These are phyloP conservation scores for Artemisia annua DNA, from an alignment of 129 eudicot genomes.

Conservation along the genomic window DNA sequence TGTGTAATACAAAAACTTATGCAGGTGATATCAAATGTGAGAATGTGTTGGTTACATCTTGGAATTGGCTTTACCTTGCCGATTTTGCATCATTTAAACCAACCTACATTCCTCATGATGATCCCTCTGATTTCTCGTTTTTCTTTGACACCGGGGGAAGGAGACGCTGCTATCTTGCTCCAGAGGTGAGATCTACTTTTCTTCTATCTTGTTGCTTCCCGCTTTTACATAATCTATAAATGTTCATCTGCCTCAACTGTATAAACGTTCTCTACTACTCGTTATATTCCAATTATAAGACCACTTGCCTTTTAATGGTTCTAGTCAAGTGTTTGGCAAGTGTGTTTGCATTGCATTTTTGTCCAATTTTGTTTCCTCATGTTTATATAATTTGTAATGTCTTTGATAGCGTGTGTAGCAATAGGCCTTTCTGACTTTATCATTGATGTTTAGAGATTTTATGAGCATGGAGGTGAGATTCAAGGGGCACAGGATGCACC, in stretches of 20 bases:
- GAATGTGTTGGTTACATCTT: conserved; percentile 96
- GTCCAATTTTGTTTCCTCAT: no score
- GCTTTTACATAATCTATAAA: conserved; percentile 2
- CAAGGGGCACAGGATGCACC: conserved; percentile 84
- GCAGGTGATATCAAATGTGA: conserved; percentile 98
- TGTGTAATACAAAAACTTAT: conserved; percentile 15
- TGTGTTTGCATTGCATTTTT: no score
- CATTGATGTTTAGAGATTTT: conserved; percentile 75
- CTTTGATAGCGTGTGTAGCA: no score
- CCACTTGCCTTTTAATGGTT: not conserved
- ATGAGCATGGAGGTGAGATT: conserved; percentile 95
- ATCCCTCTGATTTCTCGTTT: conserved; percentile 96
- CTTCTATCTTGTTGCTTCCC: not conserved
- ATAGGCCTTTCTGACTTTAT: conserved; percentile 8
- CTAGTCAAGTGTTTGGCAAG: no score
- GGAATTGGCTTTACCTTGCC: conserved; percentile 98
- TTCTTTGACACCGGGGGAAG: conserved; percentile 98
- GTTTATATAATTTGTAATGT: no score
- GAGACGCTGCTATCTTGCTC: conserved; percentile 99
- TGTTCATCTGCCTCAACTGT: not conserved
- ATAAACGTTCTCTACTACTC: not conserved
- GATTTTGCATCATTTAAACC: conserved; percentile 99
- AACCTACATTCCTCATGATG: conserved; percentile 96
- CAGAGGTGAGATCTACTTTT: conserved; percentile 62
- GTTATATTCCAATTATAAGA: not conserved